Percentiles rank a stretch among this genome's conserved stretches.
phyloP scores from a whole-genome alignment of 1,284 basidiomycete species.

The Boletus sp. region DNA sequence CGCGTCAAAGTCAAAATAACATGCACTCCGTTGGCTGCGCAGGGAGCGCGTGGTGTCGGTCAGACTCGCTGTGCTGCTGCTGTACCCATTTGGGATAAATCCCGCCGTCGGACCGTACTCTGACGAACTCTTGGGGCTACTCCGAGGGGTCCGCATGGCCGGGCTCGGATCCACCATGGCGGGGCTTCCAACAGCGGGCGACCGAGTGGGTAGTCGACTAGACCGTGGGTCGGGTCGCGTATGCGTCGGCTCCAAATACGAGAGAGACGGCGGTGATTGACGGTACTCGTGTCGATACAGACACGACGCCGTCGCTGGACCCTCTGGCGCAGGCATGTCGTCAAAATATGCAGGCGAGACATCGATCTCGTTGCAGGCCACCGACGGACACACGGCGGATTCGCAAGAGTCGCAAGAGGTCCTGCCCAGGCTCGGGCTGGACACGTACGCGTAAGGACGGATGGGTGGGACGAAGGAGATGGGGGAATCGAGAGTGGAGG shows the following conservation, averaged over 20 bases:
- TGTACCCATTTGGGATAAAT: conserved; percentile 30
- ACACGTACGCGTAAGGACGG: conserved; percentile 13
- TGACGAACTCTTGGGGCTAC: neutral
- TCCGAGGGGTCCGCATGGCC: conserved; percentile 5
- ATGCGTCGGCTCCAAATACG: conserved; percentile 35
- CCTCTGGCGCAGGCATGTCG: conserved; percentile 56
- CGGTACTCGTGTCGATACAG: conserved; percentile 35
- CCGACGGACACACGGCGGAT: conserved; percentile 20
- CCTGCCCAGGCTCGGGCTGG: conserved; percentile 7
- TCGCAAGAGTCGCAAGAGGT: conserved; percentile 27
- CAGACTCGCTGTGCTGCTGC: conserved; percentile 16
- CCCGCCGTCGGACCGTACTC: conserved; percentile 36
- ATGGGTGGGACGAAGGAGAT: conserved; percentile 12
- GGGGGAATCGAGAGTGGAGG: conserved; percentile 17
- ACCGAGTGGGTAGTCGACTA: neutral
- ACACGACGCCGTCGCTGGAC: conserved; percentile 51
- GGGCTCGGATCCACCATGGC: conserved; percentile 9
- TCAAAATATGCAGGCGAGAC: conserved; percentile 70
- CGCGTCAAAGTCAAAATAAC: conserved; percentile 36
- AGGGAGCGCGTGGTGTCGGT: conserved; percentile 14
- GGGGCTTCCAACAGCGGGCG: neutral
- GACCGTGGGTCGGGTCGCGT: conserved; percentile 17
- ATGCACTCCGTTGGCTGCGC: conserved; percentile 23
- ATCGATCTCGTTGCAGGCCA: conserved; percentile 42
- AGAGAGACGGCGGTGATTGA: conserved; percentile 23